phyloP scores from a whole-genome alignment of 495 filamentous ascomycete species.

The Rostrohypoxylon terebratum region DNA sequence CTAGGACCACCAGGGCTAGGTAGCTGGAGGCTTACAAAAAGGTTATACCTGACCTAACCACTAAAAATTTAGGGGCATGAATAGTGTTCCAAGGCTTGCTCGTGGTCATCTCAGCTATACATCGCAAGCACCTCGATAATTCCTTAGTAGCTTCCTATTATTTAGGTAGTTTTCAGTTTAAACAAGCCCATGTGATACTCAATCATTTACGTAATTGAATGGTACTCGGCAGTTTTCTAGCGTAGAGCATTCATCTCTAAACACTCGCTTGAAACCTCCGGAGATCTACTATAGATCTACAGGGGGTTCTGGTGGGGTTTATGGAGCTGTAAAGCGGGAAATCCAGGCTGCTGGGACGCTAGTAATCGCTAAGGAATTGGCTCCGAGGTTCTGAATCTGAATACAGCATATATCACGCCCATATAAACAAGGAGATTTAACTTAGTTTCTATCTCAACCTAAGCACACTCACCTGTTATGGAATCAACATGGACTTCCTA shows the following conservation, averaged over 20 bases:
- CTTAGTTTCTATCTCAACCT: not conserved
- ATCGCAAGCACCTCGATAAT: too few species aligned
- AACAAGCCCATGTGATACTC: too few species aligned
- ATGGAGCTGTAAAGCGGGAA: not conserved
- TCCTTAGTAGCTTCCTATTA: too few species aligned
- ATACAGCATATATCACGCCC: not conserved
- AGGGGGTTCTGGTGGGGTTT: not conserved
- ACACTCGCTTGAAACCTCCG: not conserved
- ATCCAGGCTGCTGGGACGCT: constrained; percentile 8
- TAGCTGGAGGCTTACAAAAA: not conserved
- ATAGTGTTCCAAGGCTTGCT: too few species aligned
- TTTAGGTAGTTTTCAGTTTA: too few species aligned
- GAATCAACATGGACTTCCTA: not conserved
- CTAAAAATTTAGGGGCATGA: too few species aligned
- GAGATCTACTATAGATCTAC: constrained; percentile 9
- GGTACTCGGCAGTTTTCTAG: not conserved
- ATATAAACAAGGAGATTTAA: not conserved
- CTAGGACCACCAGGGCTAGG: too few species aligned
- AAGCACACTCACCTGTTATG: not conserved
- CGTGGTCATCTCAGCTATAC: too few species aligned
- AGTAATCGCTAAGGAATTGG: constrained; percentile 7
- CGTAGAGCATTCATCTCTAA: not conserved
- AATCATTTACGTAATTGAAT: not conserved
- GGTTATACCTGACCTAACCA: too few species aligned
- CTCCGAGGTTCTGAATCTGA: not conserved